Conservation (phyloP, 495 filamentous ascomycete genomes). For the Bacidia rubella region DNA sequence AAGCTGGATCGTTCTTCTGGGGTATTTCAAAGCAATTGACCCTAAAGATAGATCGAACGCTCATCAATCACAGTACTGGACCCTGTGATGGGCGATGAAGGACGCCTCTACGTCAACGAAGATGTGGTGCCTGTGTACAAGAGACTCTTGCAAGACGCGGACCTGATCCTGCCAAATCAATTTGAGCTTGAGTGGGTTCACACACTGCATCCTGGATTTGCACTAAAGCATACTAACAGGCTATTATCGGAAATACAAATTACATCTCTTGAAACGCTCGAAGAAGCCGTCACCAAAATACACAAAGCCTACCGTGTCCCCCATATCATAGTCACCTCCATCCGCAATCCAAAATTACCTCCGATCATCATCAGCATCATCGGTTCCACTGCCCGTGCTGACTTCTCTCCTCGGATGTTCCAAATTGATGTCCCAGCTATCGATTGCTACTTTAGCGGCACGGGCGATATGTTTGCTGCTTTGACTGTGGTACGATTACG, state of each 20-base stretch:
- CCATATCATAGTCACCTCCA: slow-evolving; percentile 86
- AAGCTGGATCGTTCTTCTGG: slow-evolving; percentile 83
- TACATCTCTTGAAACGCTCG: slow-evolving; percentile 55
- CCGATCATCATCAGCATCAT: slow-evolving; percentile 54
- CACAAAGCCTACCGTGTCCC: slow-evolving; percentile 68
- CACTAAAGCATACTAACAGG: slow-evolving; percentile 29
- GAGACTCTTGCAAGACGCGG: slow-evolving; percentile 59
- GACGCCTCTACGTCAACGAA: slow-evolving; percentile 73
- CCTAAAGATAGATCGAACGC: background rate
- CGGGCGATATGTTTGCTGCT: slow-evolving; percentile 96
- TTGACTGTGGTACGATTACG: slow-evolving; percentile 78
- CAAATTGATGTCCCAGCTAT: slow-evolving; percentile 72
- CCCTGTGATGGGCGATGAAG: slow-evolving; percentile 96
- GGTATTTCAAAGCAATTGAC: slow-evolving; percentile 30
- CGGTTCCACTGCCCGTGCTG: slow-evolving; percentile 55
- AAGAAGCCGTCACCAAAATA: slow-evolving; percentile 57
- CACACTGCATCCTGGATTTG: background rate
- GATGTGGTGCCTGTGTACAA: slow-evolving; percentile 89
- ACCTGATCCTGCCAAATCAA: slow-evolving; percentile 89
- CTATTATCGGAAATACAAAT: slow-evolving; percentile 73
- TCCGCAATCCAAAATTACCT: slow-evolving; percentile 34
- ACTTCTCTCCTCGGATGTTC: slow-evolving; percentile 59
- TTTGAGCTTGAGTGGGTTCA: slow-evolving; percentile 80
- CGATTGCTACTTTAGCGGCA: slow-evolving; percentile 87
- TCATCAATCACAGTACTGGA: slow-evolving; percentile 49